phyloP scores from a whole-genome alignment of 805 yeast genomes.

The Cephaloascus fragrans region DNA sequence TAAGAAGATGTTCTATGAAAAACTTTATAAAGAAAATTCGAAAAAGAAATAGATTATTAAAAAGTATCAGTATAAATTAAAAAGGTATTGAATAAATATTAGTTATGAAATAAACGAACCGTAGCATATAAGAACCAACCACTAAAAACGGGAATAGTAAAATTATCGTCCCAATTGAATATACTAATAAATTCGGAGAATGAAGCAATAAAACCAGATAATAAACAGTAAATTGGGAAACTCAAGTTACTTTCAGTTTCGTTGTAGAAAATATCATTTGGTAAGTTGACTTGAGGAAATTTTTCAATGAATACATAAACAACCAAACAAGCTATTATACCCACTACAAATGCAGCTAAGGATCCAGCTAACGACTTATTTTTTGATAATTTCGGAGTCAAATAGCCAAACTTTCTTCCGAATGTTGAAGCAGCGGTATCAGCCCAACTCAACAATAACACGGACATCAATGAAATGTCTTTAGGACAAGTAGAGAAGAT shows the following conservation, averaged over 20 bases:
- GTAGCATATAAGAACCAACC: slow-evolving; percentile 51
- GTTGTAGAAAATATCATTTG: slow-evolving; percentile 58
- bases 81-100: too few species aligned
- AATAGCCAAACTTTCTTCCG: slow-evolving; percentile 78
- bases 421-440: slow-evolving; percentile 95
- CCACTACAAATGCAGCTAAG: slow-evolving; percentile 71
- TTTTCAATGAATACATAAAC: slow-evolving; percentile 70
- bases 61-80: too few species aligned
- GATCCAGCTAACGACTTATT: slow-evolving; percentile 88
- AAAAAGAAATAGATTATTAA: too few species aligned
- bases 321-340: slow-evolving; percentile 53
- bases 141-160: slow-evolving; percentile 87
- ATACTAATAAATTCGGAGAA: slow-evolving; percentile 77
- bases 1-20: too few species aligned
- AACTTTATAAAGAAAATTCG: too few species aligned
- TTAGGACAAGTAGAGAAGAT: slow-evolving; percentile 66
- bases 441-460: slow-evolving; percentile 86
- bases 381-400: slow-evolving; percentile 67
- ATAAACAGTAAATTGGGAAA: slow-evolving; percentile 41
- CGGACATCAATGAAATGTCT: slow-evolving; percentile 71
- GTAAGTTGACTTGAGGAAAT: slow-evolving; percentile 41
- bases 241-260: slow-evolving; percentile 48
- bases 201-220: slow-evolving; percentile 78
- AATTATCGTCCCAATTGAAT: slow-evolving; percentile 78
- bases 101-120: slow-evolving; percentile 16